Conservation (phyloP, 768 basidiomycete genomes). For the Candolleomyces efflorescens region DNA sequence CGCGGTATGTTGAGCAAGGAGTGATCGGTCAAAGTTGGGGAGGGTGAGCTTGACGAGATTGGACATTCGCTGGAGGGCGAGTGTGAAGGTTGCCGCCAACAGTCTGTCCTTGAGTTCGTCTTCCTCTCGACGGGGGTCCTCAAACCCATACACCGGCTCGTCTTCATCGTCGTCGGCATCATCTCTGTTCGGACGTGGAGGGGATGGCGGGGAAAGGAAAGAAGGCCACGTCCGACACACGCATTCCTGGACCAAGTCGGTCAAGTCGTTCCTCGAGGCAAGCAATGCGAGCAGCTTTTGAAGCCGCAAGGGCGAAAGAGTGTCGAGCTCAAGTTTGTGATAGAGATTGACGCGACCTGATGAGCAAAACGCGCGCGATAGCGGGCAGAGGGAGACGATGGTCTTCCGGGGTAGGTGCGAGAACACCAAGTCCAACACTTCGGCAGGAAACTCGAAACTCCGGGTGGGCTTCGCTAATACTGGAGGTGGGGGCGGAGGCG, state of each 20-base stretch:
- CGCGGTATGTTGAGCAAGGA: conserved; percentile 38
- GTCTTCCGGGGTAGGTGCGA: conserved; percentile 27
- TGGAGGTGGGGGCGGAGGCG: background rate
- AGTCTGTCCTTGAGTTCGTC: conserved; percentile 21
- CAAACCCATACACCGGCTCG: background rate
- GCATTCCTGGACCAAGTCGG: conserved; percentile 35
- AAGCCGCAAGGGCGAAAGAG: conserved; percentile 22
- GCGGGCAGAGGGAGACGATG: conserved; percentile 24
- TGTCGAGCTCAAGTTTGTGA: conserved; percentile 28
- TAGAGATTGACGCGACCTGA: conserved; percentile 33
- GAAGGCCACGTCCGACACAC: conserved; percentile 40
- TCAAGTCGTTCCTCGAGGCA: conserved; percentile 34
- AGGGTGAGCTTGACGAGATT: conserved; percentile 35
- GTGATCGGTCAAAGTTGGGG: conserved; percentile 37
- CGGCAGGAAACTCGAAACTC: conserved; percentile 23
- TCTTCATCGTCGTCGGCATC: conserved; percentile 6
- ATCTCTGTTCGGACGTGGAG: too few species aligned
- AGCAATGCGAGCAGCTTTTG: conserved; percentile 35
- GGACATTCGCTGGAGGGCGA: conserved; percentile 43
- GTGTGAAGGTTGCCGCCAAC: conserved; percentile 37
- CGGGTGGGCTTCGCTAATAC: background rate
- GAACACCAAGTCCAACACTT: conserved; percentile 30
- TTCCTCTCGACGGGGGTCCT: too few species aligned
- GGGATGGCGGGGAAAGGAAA: conserved; percentile 23
- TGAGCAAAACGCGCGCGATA: conserved; percentile 28